Base-by-base conservation (phyloP, 176 grass and related monocot genomes). In the Avena insularis region DNA sequence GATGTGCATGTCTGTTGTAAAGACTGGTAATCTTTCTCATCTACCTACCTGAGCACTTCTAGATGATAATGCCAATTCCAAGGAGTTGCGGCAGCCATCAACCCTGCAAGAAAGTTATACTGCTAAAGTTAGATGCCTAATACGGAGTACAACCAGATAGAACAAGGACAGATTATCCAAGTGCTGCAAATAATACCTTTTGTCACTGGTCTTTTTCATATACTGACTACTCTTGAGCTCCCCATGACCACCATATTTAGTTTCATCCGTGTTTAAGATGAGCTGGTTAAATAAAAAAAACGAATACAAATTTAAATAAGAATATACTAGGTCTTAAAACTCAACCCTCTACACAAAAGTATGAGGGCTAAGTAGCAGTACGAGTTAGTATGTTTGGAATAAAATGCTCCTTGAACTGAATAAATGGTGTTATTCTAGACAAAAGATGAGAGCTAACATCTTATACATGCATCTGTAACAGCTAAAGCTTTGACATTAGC, bases 41-140 rank as follows among this genome's bases (percentile, higher is more conserved):
- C 65, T 61, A 53, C 86, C 53, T 56, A 97, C 95, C 93, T 98
- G 96, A 95, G 96, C 96, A 78, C 93, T 98, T 95, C 92, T 94
- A 90, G 53, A 88, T 92, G 96, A 88, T 74, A 98, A 94, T 86
- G 86, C 23, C 70, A 95, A 86, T 69, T 95, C 90, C 78, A 98
- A 86, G 38, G 91, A 98, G 81, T 92, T 91, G 19, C 79, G 90
- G 77, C 84, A 91, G 88, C 93, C 93, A 94, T 94, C 93, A 95
- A 63, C 75, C 69, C 96, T 97, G 65, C 33, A 83, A 38, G 73
- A 61, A 71, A 85, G 76, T 12, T 78, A 75, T 70, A 62, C 57
- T 54, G 43, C 38, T 78, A 61, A 78, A 58, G 54, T 84, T 79
- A 46, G 55, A 23, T 23, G 17, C 31, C 54, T 21, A 36, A 23